Conservation (phyloP, 2,329 filamentous ascomycete species). For the Phyllachora maydis region DNA sequence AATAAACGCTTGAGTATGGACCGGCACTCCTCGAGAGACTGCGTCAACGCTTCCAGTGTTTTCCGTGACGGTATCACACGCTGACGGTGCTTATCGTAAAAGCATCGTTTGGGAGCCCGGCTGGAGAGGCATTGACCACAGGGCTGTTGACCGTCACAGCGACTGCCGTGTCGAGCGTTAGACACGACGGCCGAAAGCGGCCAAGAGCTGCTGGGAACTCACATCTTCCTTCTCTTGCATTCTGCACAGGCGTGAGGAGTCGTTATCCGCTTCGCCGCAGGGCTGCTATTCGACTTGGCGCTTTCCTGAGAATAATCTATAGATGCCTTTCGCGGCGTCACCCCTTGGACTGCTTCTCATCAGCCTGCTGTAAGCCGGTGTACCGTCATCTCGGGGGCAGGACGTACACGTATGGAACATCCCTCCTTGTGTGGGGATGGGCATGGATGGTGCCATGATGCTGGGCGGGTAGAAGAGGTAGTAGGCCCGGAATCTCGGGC, state of each 20-base stretch:
- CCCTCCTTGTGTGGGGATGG: conserved; percentile 24
- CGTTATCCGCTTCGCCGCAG: conserved; percentile 26
- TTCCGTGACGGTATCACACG: conserved; percentile 60
- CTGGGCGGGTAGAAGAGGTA: too few species aligned
- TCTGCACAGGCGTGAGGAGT: conserved; percentile 50
- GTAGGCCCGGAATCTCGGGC: too few species aligned
- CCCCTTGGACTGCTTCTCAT: conserved; percentile 19
- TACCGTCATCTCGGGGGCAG: not conserved
- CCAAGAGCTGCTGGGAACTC: conserved; percentile 5
- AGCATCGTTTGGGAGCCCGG: conserved; percentile 57
- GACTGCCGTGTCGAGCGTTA: conserved; percentile 15
- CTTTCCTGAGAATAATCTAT: conserved; percentile 18
- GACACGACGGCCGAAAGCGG: conserved; percentile 2
- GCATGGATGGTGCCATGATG: conserved; percentile 22
- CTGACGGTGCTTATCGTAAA: conserved; percentile 64
- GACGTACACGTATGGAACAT: conserved; percentile 25
- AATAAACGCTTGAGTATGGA: conserved; percentile 40
- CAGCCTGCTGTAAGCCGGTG: not conserved
- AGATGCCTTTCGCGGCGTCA: conserved; percentile 26
- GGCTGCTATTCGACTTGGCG: conserved; percentile 16
- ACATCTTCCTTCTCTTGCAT: conserved; percentile 64
- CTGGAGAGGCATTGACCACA: conserved; percentile 72
- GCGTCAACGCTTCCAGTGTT: conserved; percentile 44
- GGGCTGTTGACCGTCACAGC: conserved; percentile 64
- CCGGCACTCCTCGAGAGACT: conserved; percentile 44